These are phyloP conservation scores for Tilletia walkeri DNA, from an alignment of 1,284 basidiomycete species.

Conservation along the genomic window DNA sequence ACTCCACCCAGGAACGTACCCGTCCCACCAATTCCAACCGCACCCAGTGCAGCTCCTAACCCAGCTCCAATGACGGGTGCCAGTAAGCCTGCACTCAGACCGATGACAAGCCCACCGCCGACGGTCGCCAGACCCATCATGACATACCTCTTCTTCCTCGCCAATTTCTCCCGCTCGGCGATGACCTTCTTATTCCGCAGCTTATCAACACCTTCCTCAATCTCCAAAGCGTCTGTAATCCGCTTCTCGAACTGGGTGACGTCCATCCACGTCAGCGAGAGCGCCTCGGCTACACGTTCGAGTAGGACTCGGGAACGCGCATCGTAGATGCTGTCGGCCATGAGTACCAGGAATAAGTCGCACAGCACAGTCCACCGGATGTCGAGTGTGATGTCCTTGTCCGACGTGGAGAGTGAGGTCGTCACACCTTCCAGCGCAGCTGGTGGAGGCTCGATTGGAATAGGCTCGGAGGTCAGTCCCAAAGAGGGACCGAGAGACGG, in stretches of 20 bases:
- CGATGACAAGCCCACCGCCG: slow-evolving; percentile 54
- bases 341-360: slow-evolving; percentile 54
- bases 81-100: slow-evolving; percentile 50
- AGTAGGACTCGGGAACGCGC: slow-evolving; percentile 52
- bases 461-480: slow-evolving; percentile 41
- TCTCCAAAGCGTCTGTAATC: slow-evolving; percentile 52
- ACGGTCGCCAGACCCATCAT: slow-evolving; percentile 56
- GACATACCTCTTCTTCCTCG: slow-evolving; percentile 44
- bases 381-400: slow-evolving; percentile 53
- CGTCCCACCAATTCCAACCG: slow-evolving; percentile 53
- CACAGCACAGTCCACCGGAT: slow-evolving; percentile 55
- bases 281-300: slow-evolving; percentile 45
- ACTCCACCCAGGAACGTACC: slow-evolving; percentile 51
- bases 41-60: slow-evolving; percentile 51
- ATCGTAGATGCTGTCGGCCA: slow-evolving; percentile 54
- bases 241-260: slow-evolving; percentile 56
- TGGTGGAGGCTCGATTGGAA: slow-evolving; percentile 40
- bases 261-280: slow-evolving; percentile 54
- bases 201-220: slow-evolving; percentile 50
- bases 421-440: slow-evolving; percentile 50
- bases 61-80: slow-evolving; percentile 54
- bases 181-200: slow-evolving; percentile 42
- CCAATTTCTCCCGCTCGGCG: slow-evolving; percentile 35
- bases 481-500: slow-evolving; percentile 18
- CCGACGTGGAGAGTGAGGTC: slow-evolving; percentile 46